phyloP scores from a whole-genome alignment of 106 monocot genomes.

The Amphibolis antarctica region DNA sequence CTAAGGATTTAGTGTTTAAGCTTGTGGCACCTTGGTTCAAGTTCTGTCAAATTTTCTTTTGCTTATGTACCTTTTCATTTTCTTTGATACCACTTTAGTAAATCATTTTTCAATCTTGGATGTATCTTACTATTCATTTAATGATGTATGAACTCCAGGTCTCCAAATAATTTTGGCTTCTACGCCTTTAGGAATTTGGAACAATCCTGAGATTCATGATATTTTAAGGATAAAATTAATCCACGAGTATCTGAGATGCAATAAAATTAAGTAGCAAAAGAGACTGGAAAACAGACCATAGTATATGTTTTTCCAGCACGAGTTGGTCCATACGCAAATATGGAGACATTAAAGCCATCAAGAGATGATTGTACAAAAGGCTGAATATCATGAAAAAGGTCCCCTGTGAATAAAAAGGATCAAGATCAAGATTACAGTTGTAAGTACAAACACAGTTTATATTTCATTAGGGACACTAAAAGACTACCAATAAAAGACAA shows the following conservation, averaged over 20 bases:
- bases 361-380: conserved; percentile 88
- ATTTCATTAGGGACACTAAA: not conserved
- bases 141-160: too few relatives aligned
- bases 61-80: too few relatives aligned
- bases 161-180: too few relatives aligned
- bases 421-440: not conserved
- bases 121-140: too few relatives aligned
- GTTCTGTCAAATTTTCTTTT: too few relatives aligned
- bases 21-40: too few relatives aligned
- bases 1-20: too few relatives aligned
- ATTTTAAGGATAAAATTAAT: too few relatives aligned
- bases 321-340: conserved; percentile 92
- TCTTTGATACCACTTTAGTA: too few relatives aligned
- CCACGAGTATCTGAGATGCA: not conserved
- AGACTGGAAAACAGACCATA: conserved; percentile 40
- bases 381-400: conserved; percentile 73
- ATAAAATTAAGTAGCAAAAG: not conserved
- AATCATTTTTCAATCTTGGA: too few relatives aligned
- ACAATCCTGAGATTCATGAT: too few relatives aligned
- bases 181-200: too few relatives aligned
- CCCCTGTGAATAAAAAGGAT: conserved; percentile 41
- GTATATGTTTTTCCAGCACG: conserved; percentile 90
- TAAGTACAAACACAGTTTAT: not conserved
- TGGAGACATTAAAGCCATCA: conserved; percentile 86
- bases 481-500: not conserved